A percentile compares a stretch with the other conserved stretches of the same genome.
Conservation (phyloP, 148 eudicot species). For the Gaultheria prostrata region DNA sequence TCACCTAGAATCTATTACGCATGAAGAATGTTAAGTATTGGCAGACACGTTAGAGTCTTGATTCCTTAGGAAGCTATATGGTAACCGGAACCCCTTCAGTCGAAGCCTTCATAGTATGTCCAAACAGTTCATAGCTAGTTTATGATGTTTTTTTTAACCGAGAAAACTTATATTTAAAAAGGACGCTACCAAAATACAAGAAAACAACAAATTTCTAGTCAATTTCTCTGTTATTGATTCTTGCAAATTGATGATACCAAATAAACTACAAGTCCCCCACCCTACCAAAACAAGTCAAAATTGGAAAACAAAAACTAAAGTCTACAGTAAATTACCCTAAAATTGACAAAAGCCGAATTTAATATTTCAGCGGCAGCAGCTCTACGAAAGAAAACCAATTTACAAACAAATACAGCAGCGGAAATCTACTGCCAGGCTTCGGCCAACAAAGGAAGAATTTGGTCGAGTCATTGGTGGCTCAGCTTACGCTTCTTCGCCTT, state of each 20-base stretch:
- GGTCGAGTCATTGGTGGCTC: conserved; percentile 26
- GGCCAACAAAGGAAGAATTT: neutral
- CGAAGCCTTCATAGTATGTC: no score
- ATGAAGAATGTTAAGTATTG: no score
- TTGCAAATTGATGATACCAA: neutral
- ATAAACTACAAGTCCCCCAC: neutral
- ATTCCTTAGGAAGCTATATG: no score
- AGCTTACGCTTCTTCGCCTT: conserved; percentile 74
- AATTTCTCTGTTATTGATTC: no score
- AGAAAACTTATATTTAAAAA: no score
- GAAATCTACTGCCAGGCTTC: neutral
- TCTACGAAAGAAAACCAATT: neutral
- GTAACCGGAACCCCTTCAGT: no score
- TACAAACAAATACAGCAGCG: neutral
- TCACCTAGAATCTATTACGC: no score
- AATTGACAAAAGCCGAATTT: neutral
- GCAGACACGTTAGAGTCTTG: no score
- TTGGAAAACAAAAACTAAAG: neutral
- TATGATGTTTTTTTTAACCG: no score
- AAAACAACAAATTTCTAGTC: no score
- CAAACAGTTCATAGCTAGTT: no score
- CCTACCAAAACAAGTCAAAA: neutral
- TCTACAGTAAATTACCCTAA: neutral
- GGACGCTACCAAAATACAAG: no score
- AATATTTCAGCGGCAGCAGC: neutral